phyloP scores from a whole-genome alignment of 192 early-diverging fungal genomes.

The Umbelopsis sp. region DNA sequence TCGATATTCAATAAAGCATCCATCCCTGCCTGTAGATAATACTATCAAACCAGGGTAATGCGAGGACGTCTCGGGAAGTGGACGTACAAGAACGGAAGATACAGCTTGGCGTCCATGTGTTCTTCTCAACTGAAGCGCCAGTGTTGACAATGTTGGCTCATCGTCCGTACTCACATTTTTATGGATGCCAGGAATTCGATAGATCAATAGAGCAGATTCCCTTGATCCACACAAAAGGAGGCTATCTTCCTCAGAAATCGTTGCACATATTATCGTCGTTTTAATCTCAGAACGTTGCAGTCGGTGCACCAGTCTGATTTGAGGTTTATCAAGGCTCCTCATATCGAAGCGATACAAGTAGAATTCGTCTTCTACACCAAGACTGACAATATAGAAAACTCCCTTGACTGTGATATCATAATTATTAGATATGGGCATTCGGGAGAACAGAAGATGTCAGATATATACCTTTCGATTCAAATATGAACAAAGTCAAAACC shows the following conservation, averaged over 20 bases:
- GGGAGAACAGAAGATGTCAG: too few relatives aligned
- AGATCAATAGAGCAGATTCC: slow-evolving; percentile 42
- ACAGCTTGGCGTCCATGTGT: slow-evolving; percentile 55
- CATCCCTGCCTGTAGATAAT: slow-evolving; percentile 68
- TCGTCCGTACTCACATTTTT: neutral
- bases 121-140: slow-evolving; percentile 25
- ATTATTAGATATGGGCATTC: neutral
- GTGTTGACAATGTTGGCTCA: neutral
- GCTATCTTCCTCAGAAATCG: slow-evolving; percentile 19
- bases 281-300: slow-evolving; percentile 8
- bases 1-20: slow-evolving; percentile 56
- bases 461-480: slow-evolving; percentile 27
- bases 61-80: slow-evolving; percentile 10
- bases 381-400: slow-evolving; percentile 40
- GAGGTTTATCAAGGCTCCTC: neutral
- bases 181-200: slow-evolving; percentile 22
- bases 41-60: slow-evolving; percentile 47
- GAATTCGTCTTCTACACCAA: slow-evolving; percentile 35
- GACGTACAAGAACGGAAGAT: slow-evolving; percentile 40
- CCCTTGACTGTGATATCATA: slow-evolving; percentile 1
- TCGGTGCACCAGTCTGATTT: slow-evolving; percentile 1
- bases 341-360: slow-evolving; percentile 36
- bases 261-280: slow-evolving; percentile 34
- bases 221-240: slow-evolving; percentile 45
- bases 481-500: slow-evolving; percentile 43